These are phyloP conservation scores for Alternaria viburni DNA, from an alignment of 2,329 filamentous ascomycete genomes.

Conservation along the genomic window DNA sequence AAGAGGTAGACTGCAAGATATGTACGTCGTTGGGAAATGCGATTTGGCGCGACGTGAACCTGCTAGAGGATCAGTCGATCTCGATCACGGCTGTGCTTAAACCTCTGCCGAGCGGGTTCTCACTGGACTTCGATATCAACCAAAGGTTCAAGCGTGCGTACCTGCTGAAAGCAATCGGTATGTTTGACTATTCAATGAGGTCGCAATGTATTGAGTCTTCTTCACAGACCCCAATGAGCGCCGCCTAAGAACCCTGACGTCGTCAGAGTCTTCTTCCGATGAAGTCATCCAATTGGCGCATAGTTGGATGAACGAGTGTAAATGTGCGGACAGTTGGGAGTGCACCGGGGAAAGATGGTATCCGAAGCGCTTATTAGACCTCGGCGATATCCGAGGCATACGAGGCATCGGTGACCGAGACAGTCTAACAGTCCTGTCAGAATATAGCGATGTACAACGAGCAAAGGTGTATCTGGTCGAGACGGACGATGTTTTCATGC, in stretches of 20 bases:
- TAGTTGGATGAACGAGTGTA: conserved; percentile 18
- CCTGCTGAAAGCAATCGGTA: no score
- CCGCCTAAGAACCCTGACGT: not conserved
- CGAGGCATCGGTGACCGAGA: no score
- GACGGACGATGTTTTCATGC: not conserved
- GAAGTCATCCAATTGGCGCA: conserved; percentile 7
- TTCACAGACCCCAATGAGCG: not conserved
- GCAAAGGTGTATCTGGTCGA: conserved; percentile 3
- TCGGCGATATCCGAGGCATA: not conserved
- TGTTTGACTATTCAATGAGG: not conserved
- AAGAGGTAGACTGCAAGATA: conserved; percentile 9
- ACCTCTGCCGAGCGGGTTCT: not conserved
- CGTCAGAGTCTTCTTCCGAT: not conserved
- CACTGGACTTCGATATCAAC: not conserved
- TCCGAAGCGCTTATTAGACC: conserved; percentile 11
- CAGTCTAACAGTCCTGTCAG: no score
- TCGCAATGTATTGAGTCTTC: no score
- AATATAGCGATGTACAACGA: not conserved
- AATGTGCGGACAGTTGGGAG: conserved; percentile 10
- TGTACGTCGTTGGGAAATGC: conserved; percentile 9
- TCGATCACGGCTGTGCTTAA: not conserved
- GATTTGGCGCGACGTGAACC: not conserved
- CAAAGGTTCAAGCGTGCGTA: no score
- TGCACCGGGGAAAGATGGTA: conserved; percentile 2
- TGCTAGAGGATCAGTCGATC: not conserved